A percentile compares a stretch with the other conserved stretches of the same genome.
Evolutionary conservation across 257 asterid species (phyloP).

Genomic region (Fraxinus americana): DNA sequence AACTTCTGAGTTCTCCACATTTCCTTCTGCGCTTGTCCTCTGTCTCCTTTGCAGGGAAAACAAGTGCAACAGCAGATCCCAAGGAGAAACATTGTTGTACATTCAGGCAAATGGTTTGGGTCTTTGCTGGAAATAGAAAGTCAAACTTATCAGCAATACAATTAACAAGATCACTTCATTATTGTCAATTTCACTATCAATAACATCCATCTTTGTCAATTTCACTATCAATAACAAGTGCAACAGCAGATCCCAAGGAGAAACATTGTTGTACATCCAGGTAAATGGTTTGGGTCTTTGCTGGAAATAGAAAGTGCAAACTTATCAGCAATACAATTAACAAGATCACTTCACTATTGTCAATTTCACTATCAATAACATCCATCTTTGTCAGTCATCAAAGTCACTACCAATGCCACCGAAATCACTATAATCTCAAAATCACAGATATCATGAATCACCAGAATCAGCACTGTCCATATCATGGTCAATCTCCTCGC

Average conservation of each 20-base stretch:
- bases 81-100: constrained; percentile 45
- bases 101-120: constrained; percentile 49
- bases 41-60: constrained; percentile 33
- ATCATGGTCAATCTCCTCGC: neutral
- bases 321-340: neutral
- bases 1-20: constrained; percentile 30
- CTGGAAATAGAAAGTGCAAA: too few relatives aligned
- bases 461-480: neutral
- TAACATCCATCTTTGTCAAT: too few relatives aligned
- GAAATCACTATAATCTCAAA: neutral
- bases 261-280: too few relatives aligned
- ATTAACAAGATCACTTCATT: neutral
- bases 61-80: constrained; percentile 60
- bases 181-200: constrained; percentile 15
- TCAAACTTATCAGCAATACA: constrained; percentile 40
- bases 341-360: neutral
- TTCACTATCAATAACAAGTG: too few relatives aligned
- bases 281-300: too few relatives aligned
- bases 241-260: too few relatives aligned
- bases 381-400: constrained; percentile 20
- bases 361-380: constrained; percentile 19
- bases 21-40: neutral
- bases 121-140: constrained; percentile 30
- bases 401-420: neutral
- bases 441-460: neutral